Conservation (phyloP, 345 rosid genomes). For the Moringa oleifera region DNA sequence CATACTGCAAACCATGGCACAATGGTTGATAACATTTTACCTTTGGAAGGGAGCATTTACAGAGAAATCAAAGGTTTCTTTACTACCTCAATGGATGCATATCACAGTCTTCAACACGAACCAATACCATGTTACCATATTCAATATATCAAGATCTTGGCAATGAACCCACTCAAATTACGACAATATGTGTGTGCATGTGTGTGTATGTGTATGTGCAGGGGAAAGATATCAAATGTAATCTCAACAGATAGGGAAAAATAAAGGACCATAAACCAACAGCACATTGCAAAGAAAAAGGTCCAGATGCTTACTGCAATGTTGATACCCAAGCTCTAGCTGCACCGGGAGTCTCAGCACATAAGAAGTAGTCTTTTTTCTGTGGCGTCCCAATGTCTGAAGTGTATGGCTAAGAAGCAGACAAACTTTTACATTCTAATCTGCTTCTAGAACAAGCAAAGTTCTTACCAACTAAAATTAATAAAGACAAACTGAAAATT, state of each 20-base stretch:
- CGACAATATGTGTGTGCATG: neutral
- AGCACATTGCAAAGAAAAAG: conserved; percentile 9
- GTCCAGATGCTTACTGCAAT: conserved; percentile 59
- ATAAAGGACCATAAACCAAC: neutral
- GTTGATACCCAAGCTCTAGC: conserved; percentile 98
- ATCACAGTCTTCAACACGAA: no score
- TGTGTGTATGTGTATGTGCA: neutral
- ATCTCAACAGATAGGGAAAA: neutral
- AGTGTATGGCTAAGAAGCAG: conserved; percentile 35
- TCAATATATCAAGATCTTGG: no score
- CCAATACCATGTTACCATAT: no score
- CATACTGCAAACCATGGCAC: no score
- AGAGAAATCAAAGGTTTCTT: no score
- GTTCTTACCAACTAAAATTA: conserved; percentile 1
- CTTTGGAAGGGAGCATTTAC: no score
- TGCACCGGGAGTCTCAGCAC: conserved; percentile 97
- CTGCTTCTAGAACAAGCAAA: neutral
- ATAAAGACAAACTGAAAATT: conserved; percentile 8
- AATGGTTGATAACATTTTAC: no score
- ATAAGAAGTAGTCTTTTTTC: conserved; percentile 90
- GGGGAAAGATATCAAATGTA: neutral
- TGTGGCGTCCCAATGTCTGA: conserved; percentile 97
- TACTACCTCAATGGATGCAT: no score
- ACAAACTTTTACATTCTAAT: conserved; percentile 9
- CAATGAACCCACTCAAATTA: neutral